A percentile compares a stretch with the other conserved stretches of the same genome.
These are phyloP conservation scores for Ligustrum vulgare DNA, from an alignment of 257 asterid genomes.

Conservation along the genomic window DNA sequence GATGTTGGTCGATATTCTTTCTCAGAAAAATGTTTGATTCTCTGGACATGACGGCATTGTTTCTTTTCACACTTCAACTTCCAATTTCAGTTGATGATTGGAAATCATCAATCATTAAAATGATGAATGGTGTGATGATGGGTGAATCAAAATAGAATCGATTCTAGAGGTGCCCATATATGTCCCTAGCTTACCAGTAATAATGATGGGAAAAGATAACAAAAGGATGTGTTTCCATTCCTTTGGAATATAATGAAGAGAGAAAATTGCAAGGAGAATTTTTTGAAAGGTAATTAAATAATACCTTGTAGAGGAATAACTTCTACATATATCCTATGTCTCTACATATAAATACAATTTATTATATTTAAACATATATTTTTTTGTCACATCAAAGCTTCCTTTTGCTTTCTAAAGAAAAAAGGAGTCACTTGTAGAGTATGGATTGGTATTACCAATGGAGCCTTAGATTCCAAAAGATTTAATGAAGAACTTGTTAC, in stretches of 20 bases:
- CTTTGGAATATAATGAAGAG: slow-evolving; percentile 24
- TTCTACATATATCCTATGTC: slow-evolving; percentile 26
- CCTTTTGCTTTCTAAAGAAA: not conserved
- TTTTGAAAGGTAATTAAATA: slow-evolving; percentile 15
- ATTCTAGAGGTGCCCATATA: slow-evolving; percentile 16
- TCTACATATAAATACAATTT: not conserved
- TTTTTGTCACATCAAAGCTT: slow-evolving; percentile 10
- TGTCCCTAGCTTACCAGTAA: slow-evolving; percentile 24
- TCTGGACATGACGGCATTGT: too few relatives aligned
- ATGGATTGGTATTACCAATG: too few relatives aligned
- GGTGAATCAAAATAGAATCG: slow-evolving; percentile 21
- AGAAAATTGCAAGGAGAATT: not conserved
- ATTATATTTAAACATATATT: too few relatives aligned
- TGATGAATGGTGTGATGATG: not conserved
- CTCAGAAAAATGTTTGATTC: too few relatives aligned
- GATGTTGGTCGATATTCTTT: too few relatives aligned
- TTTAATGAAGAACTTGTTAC: too few relatives aligned
- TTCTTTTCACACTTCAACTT: too few relatives aligned
- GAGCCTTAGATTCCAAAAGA: too few relatives aligned
- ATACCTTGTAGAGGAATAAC: slow-evolving; percentile 31
- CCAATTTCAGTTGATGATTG: not conserved
- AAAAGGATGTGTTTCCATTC: slow-evolving; percentile 4
- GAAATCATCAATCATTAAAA: not conserved
- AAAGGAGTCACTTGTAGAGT: too few relatives aligned
- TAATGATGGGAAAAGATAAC: slow-evolving; percentile 43